A percentile compares a stretch with the other conserved stretches of the same genome.
Conservation (phyloP, 2,329 filamentous ascomycete species). For the Cercospora janseana region DNA sequence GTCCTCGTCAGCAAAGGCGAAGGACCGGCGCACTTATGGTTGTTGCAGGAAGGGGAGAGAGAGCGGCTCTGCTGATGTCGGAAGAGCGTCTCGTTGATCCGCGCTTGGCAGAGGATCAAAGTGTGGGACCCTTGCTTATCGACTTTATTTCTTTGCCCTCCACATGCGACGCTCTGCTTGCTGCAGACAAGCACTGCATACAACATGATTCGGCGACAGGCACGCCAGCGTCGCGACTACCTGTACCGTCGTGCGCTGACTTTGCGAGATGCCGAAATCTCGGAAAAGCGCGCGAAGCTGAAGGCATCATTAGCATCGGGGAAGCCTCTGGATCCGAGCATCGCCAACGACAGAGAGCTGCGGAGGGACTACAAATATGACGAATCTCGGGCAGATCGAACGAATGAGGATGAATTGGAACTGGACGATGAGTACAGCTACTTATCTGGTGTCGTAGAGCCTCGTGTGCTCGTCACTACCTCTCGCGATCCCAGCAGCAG, state of each 20-base stretch:
- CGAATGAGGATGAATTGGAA: constrained; percentile 66
- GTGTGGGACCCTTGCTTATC: constrained; percentile 1
- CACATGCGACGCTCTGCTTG: not conserved
- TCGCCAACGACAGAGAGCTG: constrained; percentile 82
- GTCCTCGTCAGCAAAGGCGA: constrained; percentile 13
- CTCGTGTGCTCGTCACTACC: constrained; percentile 84
- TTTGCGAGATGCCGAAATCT: constrained; percentile 86
- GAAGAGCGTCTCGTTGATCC: constrained; percentile 5
- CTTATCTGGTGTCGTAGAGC: constrained; percentile 87
- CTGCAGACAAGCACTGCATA: constrained; percentile 28
- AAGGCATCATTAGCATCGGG: constrained; percentile 84
- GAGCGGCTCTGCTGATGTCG: not conserved
- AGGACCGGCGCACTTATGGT: constrained; percentile 9
- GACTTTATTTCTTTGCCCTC: constrained; percentile 1
- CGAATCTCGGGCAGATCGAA: constrained; percentile 70
- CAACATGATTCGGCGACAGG: constrained; percentile 62
- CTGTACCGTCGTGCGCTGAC: constrained; percentile 86
- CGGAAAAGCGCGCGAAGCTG: constrained; percentile 83
- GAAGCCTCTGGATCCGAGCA: constrained; percentile 75
- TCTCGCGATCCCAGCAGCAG: constrained; percentile 82
- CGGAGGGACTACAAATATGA: constrained; percentile 92
- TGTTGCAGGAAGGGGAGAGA: not conserved
- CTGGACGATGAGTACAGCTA: constrained; percentile 88
- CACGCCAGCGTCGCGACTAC: constrained; percentile 78
- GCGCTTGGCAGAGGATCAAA: constrained; percentile 2